Base-by-base conservation (phyloP, 2,329 filamentous ascomycete species). In the Aspergillus ochraceoroseus region DNA sequence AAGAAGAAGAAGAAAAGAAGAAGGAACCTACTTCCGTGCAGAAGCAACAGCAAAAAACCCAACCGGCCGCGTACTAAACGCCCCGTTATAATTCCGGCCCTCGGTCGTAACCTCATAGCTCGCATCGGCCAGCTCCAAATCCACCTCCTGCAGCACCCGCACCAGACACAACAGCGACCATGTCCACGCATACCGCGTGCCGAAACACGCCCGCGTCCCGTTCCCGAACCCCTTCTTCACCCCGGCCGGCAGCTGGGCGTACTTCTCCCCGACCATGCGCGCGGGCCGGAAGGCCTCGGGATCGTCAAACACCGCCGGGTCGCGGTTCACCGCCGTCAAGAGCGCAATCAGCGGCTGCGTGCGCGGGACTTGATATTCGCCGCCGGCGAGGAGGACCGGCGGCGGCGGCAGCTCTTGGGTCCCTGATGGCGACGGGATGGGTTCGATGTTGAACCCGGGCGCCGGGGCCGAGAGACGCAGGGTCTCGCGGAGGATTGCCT, bases 221-320 rank as follows among this genome's bases (percentile, higher is more conserved):
- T 85, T 84, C 0, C 85, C 85, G 52, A 88, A 90, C 3, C 84
- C 57, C 46, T 85, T 85, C 77, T 78, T 84, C 17, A 73, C 72
- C 38, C 77, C 77, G 9, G 72, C 72, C 4, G 78, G 81, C 4
- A 85, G 70, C 17, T 73, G 73, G 43, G 79, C 76, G 55, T 85
- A 87, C 17, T 75, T 73, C 12, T 82, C 82, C 14, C 84, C 80
- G 0, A 83, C 62, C 80, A 87, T 85, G 7, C 83, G 74, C 56
- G 87, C 83, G 0, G 85, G 84, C 39, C 70, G 72, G 65, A 85
- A 89, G 6, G 76, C 72, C 1, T 75, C 59, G 0, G 82, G 80
- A 40, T 85, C 79, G 0, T 77, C 73, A 33, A 72, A 88, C 1
- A 85, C 76, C 0, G 63, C 67, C 0, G 79, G 79, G 52, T 87